phyloP scores from a whole-genome alignment of 306 rosid genomes.

The Potentilla sterilis region DNA sequence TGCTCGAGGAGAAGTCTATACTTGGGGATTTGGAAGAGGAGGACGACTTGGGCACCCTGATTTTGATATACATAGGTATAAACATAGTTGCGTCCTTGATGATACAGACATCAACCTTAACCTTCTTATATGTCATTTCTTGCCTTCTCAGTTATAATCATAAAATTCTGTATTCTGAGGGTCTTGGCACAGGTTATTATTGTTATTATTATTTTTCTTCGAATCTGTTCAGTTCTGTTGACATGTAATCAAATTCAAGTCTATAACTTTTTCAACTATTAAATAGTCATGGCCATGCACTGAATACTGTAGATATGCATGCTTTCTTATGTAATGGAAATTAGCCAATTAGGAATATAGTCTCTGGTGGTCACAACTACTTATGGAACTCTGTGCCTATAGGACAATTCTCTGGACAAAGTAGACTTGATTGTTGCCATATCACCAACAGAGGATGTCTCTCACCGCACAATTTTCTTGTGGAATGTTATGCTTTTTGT shows the following conservation, averaged over 20 bases:
- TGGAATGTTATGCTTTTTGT: conserved; percentile 10
- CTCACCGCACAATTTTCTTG: neutral
- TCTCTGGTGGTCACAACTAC: neutral
- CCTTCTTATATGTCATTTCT: neutral
- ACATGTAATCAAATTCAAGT: neutral
- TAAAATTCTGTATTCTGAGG: neutral
- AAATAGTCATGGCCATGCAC: neutral
- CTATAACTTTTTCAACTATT: neutral
- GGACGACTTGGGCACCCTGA: conserved; percentile 98
- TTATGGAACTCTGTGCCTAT: neutral
- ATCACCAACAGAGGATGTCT: neutral
- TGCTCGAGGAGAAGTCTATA: conserved; percentile 70
- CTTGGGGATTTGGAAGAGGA: conserved; percentile 99
- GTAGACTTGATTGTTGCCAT: neutral
- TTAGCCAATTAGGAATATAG: neutral
- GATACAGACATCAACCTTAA: neutral
- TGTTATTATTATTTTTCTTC: too few relatives aligned
- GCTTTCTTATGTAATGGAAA: neutral
- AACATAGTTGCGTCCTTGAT: neutral
- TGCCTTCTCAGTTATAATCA: neutral
- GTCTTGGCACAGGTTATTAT: neutral
- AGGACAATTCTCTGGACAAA: neutral
- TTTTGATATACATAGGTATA: conserved; percentile 94
- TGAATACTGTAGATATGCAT: too few relatives aligned
- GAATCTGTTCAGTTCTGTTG: neutral